Evolutionary conservation across 2,329 filamentous ascomycete species (phyloP).

Genomic region (Trichoderma guizhouense): DNA sequence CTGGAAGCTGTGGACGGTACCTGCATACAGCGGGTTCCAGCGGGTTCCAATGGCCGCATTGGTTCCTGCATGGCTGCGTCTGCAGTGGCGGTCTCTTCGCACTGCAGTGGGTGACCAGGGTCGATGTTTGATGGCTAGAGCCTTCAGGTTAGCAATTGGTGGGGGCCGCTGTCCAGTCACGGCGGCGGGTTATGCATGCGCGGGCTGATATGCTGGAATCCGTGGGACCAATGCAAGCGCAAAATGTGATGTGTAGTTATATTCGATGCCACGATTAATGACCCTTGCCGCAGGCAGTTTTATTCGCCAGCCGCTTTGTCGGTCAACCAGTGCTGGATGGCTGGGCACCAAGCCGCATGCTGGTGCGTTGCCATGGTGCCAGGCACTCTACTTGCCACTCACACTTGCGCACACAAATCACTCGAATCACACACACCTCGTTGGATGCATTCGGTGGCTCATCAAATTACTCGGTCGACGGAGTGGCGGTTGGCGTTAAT

Average conservation of each 20-base stretch:
- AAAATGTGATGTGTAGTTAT: background rate
- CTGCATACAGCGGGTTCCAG: constrained; percentile 16
- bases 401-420: background rate
- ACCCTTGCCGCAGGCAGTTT: background rate
- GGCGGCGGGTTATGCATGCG: constrained; percentile 9
- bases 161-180: constrained; percentile 7
- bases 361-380: background rate
- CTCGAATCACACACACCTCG: background rate
- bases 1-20: constrained; percentile 12
- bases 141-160: background rate
- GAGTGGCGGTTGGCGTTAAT: background rate
- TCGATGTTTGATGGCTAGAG: background rate
- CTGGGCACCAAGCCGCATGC: background rate
- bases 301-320: constrained; percentile 1
- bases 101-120: background rate
- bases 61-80: constrained; percentile 18
- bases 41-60: constrained; percentile 15
- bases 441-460: background rate
- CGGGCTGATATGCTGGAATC: background rate
- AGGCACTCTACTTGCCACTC: background rate
- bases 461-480: background rate
- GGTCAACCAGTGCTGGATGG: background rate
- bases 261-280: background rate
- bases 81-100: constrained; percentile 17
- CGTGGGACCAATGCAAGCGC: background rate